A percentile compares a stretch with the other conserved stretches of the same genome.
phyloP scores from a whole-genome alignment of 1,284 basidiomycete genomes.

The Mycena citricolor region DNA sequence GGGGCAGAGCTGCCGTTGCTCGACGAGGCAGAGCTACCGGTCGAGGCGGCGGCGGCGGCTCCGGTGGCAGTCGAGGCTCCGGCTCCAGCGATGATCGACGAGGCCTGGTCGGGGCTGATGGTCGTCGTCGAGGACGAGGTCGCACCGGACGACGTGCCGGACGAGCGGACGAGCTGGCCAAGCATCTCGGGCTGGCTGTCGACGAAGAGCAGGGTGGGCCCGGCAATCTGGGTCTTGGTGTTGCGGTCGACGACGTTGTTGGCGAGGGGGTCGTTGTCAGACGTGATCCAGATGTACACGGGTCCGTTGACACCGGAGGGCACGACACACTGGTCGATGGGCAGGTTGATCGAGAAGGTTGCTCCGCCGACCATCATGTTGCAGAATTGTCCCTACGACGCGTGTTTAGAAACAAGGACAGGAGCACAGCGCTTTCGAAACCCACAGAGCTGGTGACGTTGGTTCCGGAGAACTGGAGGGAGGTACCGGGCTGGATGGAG shows the following conservation, averaged over 20 bases:
- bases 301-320: constrained; percentile 67
- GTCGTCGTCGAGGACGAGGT: constrained; percentile 37
- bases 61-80: constrained; percentile 26
- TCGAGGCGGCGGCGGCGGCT: constrained; percentile 23
- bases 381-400: constrained; percentile 58
- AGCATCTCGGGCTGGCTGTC: constrained; percentile 55
- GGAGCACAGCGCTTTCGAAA: not conserved
- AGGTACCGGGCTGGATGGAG: constrained; percentile 52
- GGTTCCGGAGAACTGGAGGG: constrained; percentile 58
- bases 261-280: constrained; percentile 58
- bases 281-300: constrained; percentile 72
- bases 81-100: constrained; percentile 42
- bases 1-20: constrained; percentile 17
- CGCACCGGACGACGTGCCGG: constrained; percentile 22
- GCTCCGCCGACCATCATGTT: constrained; percentile 73
- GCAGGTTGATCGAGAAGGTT: constrained; percentile 56
- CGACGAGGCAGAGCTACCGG: constrained; percentile 22
- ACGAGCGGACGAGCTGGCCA: constrained; percentile 42
- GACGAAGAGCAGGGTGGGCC: constrained; percentile 70
- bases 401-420: constrained; percentile 5
- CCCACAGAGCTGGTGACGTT: constrained; percentile 53
- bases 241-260: constrained; percentile 66
- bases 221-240: constrained; percentile 60
- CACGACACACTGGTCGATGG: constrained; percentile 59
- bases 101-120: constrained; percentile 47